Evolutionary conservation across 2,329 filamentous ascomycete genomes (phyloP).

Genomic region (Cladophialophora immunda): DNA sequence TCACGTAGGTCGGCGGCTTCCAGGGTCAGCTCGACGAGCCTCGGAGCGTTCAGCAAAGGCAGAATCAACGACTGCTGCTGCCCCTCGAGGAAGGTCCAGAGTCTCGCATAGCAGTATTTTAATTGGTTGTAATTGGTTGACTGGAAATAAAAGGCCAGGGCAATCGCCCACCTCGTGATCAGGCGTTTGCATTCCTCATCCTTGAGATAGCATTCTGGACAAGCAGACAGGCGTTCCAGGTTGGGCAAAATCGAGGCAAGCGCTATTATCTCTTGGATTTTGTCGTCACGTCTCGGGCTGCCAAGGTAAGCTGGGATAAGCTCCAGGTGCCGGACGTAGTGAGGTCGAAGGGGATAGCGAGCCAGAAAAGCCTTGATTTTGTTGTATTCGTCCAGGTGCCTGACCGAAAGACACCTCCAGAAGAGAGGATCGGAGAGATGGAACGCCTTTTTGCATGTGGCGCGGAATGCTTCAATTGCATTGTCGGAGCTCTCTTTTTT

Average conservation of each 20-base stretch:
- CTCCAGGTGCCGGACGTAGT: neutral
- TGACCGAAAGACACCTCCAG: neutral
- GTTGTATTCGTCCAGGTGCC: neutral
- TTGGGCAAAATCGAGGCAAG: neutral
- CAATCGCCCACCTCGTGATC: neutral
- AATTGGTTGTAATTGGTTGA: neutral
- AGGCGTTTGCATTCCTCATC: neutral
- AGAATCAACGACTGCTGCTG: neutral
- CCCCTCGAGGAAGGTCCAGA: neutral
- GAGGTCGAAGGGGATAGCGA: neutral
- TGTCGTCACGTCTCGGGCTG: neutral
- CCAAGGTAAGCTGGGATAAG: neutral
- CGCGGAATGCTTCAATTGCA: neutral
- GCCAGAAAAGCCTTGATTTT: neutral
- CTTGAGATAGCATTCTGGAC: neutral
- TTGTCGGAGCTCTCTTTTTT: neutral
- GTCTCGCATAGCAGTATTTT: neutral
- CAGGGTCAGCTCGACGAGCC: neutral
- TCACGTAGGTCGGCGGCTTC: neutral
- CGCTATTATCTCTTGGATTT: neutral
- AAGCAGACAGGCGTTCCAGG: neutral
- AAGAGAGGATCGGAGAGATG: neutral
- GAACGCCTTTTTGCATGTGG: neutral
- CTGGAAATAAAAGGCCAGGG: neutral
- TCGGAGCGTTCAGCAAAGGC: neutral